Evolutionary conservation across 2,329 filamentous ascomycete genomes (phyloP).

Genomic region (Pleoardoris graminearum): DNA sequence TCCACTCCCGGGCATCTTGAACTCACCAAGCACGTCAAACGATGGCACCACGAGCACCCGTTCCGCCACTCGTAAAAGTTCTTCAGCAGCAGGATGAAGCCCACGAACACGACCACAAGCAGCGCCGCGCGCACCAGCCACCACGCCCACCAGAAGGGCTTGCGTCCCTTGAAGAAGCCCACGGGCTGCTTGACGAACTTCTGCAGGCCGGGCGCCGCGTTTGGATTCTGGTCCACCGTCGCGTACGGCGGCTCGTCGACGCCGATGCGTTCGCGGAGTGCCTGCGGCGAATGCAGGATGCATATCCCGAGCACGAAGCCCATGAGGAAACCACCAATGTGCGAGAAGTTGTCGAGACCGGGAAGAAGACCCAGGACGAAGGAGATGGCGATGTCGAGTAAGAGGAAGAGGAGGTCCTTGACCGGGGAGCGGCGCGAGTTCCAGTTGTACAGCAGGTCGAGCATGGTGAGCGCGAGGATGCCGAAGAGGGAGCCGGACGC

Average conservation of each 20-base stretch:
- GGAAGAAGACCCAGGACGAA: slow-evolving; percentile 92
- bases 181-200: slow-evolving; percentile 56
- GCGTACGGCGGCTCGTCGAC: slow-evolving; percentile 70
- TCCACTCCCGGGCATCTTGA: not conserved
- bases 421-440: slow-evolving; percentile 72
- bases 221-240: slow-evolving; percentile 54
- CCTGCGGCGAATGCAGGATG: slow-evolving; percentile 84
- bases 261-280: slow-evolving; percentile 73
- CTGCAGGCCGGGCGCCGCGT: slow-evolving; percentile 36
- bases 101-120: slow-evolving; percentile 77
- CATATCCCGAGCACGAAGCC: slow-evolving; percentile 85
- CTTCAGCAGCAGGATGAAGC: slow-evolving; percentile 82
- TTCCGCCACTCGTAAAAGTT: slow-evolving; percentile 85
- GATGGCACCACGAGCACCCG: slow-evolving; percentile 90
- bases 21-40: slow-evolving; percentile 88
- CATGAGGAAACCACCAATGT: slow-evolving; percentile 95
- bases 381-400: slow-evolving; percentile 82
- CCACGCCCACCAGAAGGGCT: slow-evolving; percentile 96
- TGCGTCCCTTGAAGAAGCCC: slow-evolving; percentile 88
- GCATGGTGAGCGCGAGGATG: slow-evolving; percentile 81
- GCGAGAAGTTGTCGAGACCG: slow-evolving; percentile 93
- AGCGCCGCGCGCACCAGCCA: slow-evolving; percentile 83
- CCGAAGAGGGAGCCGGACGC: slow-evolving; percentile 91
- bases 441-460: slow-evolving; percentile 95
- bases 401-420: slow-evolving; percentile 84